A percentile compares a stretch with the other conserved stretches of the same genome.
phyloP scores from a whole-genome alignment of 192 early-diverging fungal genomes.

The Backusella circina region DNA sequence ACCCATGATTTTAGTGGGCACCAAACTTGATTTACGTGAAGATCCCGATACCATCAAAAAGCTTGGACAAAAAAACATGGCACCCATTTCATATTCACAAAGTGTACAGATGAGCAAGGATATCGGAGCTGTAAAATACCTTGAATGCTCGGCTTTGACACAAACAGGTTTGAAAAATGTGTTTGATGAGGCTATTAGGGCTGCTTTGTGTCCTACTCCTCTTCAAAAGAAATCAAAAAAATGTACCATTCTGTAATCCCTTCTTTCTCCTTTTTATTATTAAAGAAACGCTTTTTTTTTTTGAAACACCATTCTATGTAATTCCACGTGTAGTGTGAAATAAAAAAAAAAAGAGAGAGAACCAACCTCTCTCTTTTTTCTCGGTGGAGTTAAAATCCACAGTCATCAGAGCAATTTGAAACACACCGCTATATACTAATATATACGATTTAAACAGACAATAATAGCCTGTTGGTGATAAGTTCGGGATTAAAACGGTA shows the following conservation, averaged over 20 bases:
- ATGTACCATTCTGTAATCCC: slow-evolving; percentile 61
- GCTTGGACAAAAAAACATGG: slow-evolving; percentile 73
- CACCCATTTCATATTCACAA: slow-evolving; percentile 76
- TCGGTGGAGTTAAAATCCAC: background rate
- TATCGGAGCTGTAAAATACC: slow-evolving; percentile 77
- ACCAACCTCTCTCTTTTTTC: background rate
- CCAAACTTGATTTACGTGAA: slow-evolving; percentile 90
- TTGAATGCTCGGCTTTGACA: slow-evolving; percentile 90
- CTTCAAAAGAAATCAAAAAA: slow-evolving; percentile 53
- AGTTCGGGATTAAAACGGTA: background rate
- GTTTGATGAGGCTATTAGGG: slow-evolving; percentile 91
- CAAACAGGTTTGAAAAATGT: slow-evolving; percentile 91
- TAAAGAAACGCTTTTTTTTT: background rate
- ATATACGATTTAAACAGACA: background rate
- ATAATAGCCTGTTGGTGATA: background rate
- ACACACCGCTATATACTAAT: background rate
- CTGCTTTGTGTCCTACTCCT: slow-evolving; percentile 64
- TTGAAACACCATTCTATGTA: background rate
- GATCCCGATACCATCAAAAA: slow-evolving; percentile 76
- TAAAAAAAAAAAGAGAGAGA: background rate
- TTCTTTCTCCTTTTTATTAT: background rate
- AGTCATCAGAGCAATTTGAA: background rate
- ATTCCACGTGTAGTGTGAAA: background rate
- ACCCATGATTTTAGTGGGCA: slow-evolving; percentile 83
- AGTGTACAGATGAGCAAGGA: slow-evolving; percentile 77